These are phyloP conservation scores for Populus davidiana DNA, from an alignment of 345 rosid species.

Conservation along the genomic window DNA sequence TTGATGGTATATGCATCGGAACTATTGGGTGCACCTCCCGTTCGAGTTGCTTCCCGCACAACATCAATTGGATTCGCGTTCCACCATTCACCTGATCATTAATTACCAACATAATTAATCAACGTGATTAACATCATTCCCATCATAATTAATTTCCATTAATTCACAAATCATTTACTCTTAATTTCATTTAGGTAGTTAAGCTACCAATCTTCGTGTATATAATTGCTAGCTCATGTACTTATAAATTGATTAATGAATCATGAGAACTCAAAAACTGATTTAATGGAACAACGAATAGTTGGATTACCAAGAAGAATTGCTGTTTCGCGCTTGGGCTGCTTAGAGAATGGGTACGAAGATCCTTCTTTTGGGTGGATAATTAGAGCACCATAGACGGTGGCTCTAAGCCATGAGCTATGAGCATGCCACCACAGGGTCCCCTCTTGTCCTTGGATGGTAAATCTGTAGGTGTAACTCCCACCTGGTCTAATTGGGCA, in stretches of 20 bases:
- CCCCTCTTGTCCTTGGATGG: conserved; percentile 85
- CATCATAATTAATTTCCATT: neutral
- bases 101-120: neutral
- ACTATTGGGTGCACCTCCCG: conserved; percentile 26
- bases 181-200: neutral
- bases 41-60: conserved; percentile 12
- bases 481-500: conserved; percentile 90
- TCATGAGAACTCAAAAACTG: neutral
- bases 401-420: conserved; percentile 95
- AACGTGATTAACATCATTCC: neutral
- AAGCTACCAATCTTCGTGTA: neutral
- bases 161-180: no score
- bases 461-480: conserved; percentile 76
- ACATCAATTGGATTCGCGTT: conserved; percentile 25
- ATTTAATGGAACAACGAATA: neutral
- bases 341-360: conserved; percentile 72
- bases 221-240: neutral
- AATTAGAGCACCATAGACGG: conserved; percentile 81
- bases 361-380: conserved; percentile 58
- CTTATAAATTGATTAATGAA: neutral
- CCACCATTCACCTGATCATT: conserved; percentile 25
- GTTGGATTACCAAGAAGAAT: conserved; percentile 58
- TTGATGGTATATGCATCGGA: conserved; percentile 33
- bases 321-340: conserved; percentile 63
- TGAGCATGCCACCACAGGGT: conserved; percentile 99